A percentile compares a stretch with the other conserved stretches of the same genome.
These are phyloP conservation scores for Naganishia sp. DNA, from an alignment of 1,284 basidiomycete genomes.

Conservation along the genomic window DNA sequence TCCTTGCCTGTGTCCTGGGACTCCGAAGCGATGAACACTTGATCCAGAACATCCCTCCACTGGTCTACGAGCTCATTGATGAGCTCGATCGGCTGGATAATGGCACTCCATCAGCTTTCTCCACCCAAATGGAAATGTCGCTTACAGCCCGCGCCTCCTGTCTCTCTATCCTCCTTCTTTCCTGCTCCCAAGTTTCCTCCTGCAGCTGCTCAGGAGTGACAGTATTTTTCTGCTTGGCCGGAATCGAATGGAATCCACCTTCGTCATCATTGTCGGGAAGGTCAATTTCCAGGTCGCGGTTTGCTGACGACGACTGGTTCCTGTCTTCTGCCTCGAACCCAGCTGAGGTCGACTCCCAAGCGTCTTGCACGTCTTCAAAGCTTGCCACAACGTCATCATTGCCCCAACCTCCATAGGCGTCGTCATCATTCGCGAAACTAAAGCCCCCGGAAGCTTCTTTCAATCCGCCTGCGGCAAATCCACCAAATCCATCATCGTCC, in stretches of 20 bases:
- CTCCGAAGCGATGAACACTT: constrained; percentile 39
- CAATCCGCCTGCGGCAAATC: constrained; percentile 15
- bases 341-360: constrained; percentile 2
- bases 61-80: constrained; percentile 41
- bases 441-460: constrained; percentile 1
- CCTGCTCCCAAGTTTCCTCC: constrained; percentile 28
- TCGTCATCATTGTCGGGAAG: neutral
- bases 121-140: neutral
- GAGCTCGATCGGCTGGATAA: constrained; percentile 43
- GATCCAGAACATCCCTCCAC: constrained; percentile 41
- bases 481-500: constrained; percentile 30
- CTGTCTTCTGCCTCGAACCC: neutral
- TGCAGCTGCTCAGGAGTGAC: constrained; percentile 5
- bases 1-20: constrained; percentile 37
- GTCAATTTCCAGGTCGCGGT: neutral
- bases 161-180: constrained; percentile 25
- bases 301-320: neutral
- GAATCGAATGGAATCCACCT: constrained; percentile 15
- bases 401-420: constrained; percentile 26
- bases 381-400: neutral
- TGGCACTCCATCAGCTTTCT: neutral
- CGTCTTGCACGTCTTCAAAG: neutral
- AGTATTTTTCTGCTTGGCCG: neutral
- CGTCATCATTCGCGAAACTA: neutral
- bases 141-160: constrained; percentile 26